Evolutionary conservation across 768 basidiomycete genomes (phyloP).

Genomic region (Dendrothele bispora): DNA sequence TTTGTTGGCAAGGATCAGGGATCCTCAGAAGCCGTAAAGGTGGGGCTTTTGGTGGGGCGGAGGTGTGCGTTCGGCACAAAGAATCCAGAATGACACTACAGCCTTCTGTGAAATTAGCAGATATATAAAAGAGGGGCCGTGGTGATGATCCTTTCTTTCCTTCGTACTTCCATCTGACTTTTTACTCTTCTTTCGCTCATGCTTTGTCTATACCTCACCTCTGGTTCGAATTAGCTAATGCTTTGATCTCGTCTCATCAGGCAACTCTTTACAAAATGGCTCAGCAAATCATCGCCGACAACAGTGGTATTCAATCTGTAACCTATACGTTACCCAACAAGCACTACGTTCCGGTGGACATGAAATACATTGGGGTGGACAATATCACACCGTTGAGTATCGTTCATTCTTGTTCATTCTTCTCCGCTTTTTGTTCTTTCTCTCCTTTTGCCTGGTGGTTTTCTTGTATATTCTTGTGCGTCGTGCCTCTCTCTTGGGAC

Average conservation of each 20-base stretch:
- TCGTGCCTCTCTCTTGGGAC: neutral
- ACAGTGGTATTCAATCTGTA: slow-evolving; percentile 56
- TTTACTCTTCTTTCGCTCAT: neutral
- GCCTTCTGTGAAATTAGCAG: too few species aligned
- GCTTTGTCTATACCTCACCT: neutral
- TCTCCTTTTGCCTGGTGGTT: neutral
- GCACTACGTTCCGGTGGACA: slow-evolving; percentile 90
- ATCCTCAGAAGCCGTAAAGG: too few species aligned
- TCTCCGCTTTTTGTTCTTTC: slow-evolving; percentile 2
- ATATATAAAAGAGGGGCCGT: too few species aligned
- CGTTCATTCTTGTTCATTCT: slow-evolving; percentile 2
- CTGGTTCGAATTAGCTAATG: neutral
- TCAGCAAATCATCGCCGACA: slow-evolving; percentile 66
- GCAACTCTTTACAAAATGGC: slow-evolving; percentile 93
- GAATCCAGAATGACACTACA: too few species aligned
- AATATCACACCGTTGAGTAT: slow-evolving; percentile 63
- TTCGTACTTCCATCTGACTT: neutral
- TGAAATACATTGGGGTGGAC: slow-evolving; percentile 70
- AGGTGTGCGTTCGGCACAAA: too few species aligned
- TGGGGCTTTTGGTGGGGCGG: too few species aligned
- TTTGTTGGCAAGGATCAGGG: too few species aligned
- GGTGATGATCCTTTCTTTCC: neutral
- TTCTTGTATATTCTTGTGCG: slow-evolving; percentile 7
- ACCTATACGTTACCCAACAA: slow-evolving; percentile 88
- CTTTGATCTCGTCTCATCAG: slow-evolving; percentile 35